Conservation (phyloP, 257 asterid species). For the Henckelia pumila region DNA sequence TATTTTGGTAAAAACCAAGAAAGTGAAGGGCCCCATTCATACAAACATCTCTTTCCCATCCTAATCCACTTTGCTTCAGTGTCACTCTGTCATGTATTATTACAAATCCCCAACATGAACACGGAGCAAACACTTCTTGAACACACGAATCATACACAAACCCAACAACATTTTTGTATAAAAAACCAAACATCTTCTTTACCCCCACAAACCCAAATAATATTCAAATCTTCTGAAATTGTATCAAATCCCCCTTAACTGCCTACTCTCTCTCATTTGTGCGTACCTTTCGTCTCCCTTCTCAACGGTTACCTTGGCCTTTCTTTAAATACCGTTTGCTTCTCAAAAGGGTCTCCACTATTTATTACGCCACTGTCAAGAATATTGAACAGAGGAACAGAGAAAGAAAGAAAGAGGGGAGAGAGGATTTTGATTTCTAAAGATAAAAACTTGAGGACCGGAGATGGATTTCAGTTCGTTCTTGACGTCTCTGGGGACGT, state of each 20-base stretch:
- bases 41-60: not conserved
- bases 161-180: not conserved
- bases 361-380: not conserved
- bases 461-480: conserved; percentile 80
- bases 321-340: not conserved
- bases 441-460: not conserved
- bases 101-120: not conserved
- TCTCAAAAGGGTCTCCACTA: not conserved
- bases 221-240: not conserved
- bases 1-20: not conserved
- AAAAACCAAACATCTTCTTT: not conserved
- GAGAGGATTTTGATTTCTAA: no score
- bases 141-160: not conserved
- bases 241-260: not conserved
- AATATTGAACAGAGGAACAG: not conserved
- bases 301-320: not conserved
- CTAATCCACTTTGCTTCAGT: not conserved
- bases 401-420: not conserved
- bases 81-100: not conserved
- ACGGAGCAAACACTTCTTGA: not conserved
- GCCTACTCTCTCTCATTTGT: not conserved
- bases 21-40: not conserved
- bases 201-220: not conserved
- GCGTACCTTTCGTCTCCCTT: not conserved
- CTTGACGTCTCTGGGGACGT: conserved; percentile 82